Evolutionary conservation across 352 stramenopile genomes (phyloP).

Genomic region (Aphanomyces cochlioides): DNA sequence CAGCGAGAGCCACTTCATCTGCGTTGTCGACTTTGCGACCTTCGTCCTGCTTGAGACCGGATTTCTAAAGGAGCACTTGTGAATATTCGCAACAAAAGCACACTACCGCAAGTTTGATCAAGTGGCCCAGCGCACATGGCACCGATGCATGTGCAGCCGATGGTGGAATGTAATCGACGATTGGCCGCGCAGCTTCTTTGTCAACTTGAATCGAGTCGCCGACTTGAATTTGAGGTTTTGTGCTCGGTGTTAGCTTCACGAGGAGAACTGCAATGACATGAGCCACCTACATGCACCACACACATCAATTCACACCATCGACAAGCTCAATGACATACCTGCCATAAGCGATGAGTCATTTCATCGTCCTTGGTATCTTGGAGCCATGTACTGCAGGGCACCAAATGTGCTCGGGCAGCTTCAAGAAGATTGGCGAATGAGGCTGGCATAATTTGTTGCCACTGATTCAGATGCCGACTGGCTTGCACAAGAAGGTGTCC

Average conservation of each 20-base stretch:
- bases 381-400: slow-evolving; percentile 4
- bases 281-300: slow-evolving; percentile 2
- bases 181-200: slow-evolving; percentile 19
- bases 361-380: slow-evolving; percentile 8
- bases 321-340: neutral
- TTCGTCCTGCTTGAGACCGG: too few relatives aligned
- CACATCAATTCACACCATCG: too few relatives aligned
- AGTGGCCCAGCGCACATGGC: slow-evolving; percentile 17
- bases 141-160: neutral
- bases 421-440: slow-evolving; percentile 8
- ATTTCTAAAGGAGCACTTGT: too few relatives aligned
- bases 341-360: too few relatives aligned
- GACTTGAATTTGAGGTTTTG: neutral
- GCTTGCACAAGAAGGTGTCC: neutral
- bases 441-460: slow-evolving; percentile 4
- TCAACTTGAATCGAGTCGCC: neutral
- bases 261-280: slow-evolving; percentile 9
- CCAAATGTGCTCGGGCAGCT: neutral
- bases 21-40: too few relatives aligned
- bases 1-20: too few relatives aligned
- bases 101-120: slow-evolving; percentile 12
- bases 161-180: slow-evolving; percentile 11
- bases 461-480: neutral
- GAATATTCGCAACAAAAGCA: neutral
- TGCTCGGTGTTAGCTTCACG: slow-evolving; percentile 18